Evolutionary conservation across 192 early-diverging fungal species (phyloP).

Genomic region (Radiomyces spectabilis): DNA sequence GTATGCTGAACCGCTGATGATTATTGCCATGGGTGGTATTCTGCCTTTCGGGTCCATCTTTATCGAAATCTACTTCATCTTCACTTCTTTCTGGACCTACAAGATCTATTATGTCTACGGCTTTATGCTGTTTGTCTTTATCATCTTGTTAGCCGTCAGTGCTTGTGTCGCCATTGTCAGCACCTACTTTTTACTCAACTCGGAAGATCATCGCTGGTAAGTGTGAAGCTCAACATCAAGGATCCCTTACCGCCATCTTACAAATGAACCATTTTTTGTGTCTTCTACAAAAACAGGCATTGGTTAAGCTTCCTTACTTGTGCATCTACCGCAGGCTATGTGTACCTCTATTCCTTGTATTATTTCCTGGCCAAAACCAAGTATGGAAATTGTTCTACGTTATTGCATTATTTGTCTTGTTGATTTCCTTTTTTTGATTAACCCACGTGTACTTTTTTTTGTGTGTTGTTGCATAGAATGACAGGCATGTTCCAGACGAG

Average conservation of each 20-base stretch:
- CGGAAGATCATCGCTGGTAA: slow-evolving; percentile 74
- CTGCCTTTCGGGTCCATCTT: slow-evolving; percentile 76
- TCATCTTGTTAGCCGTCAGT: slow-evolving; percentile 61
- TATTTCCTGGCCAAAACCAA: slow-evolving; percentile 64
- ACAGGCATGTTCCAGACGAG: slow-evolving; percentile 69
- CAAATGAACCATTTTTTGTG: too few species aligned
- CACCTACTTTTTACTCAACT: slow-evolving; percentile 72
- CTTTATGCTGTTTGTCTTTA: slow-evolving; percentile 65
- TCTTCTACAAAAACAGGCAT: slow-evolving; percentile 34
- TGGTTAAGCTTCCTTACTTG: slow-evolving; percentile 74
- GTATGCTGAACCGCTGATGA: slow-evolving; percentile 51
- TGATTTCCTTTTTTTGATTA: background rate
- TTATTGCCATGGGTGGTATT: slow-evolving; percentile 56
- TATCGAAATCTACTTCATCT: slow-evolving; percentile 82
- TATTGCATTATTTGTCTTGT: background rate
- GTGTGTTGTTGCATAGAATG: slow-evolving; percentile 46
- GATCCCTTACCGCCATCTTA: background rate
- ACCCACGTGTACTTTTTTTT: background rate
- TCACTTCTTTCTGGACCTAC: slow-evolving; percentile 72
- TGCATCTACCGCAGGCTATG: slow-evolving; percentile 67
- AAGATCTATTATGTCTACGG: slow-evolving; percentile 79
- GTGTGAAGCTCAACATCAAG: background rate
- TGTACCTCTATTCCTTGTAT: slow-evolving; percentile 74
- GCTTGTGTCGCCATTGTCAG: slow-evolving; percentile 66
- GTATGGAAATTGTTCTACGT: slow-evolving; percentile 32